Evolutionary conservation across 257 asterid genomes (phyloP).

Genomic region (Plantago ovata): DNA sequence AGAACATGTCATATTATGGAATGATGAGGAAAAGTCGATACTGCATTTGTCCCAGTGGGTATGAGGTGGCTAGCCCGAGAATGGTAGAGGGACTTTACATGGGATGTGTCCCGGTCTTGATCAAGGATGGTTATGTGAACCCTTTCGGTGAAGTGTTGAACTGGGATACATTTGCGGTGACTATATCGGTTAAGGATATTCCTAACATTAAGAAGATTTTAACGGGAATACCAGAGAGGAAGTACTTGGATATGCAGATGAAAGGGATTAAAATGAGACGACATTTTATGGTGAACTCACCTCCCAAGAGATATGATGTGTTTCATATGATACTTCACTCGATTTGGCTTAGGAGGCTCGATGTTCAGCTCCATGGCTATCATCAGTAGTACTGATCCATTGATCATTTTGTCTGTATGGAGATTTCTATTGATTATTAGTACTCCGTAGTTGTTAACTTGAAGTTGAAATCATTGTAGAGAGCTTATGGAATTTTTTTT

Average conservation of each 20-base stretch:
- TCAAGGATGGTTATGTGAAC: slow-evolving; percentile 59
- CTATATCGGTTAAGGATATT: slow-evolving; percentile 50
- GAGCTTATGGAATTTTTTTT: too few species aligned
- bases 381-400: too few species aligned
- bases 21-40: slow-evolving; percentile 67
- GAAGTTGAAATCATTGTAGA: too few species aligned
- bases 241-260: slow-evolving; percentile 41
- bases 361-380: slow-evolving; percentile 34
- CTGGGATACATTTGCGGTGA: slow-evolving; percentile 65
- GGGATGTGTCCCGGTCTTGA: slow-evolving; percentile 81
- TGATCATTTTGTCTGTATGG: neutral
- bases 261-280: slow-evolving; percentile 43
- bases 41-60: slow-evolving; percentile 88
- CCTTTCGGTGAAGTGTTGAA: slow-evolving; percentile 79
- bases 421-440: too few species aligned
- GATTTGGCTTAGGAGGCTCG: slow-evolving; percentile 70
- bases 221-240: slow-evolving; percentile 33
- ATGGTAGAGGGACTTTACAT: slow-evolving; percentile 76
- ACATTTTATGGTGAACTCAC: slow-evolving; percentile 63
- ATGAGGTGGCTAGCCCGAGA: slow-evolving; percentile 89
- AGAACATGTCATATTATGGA: slow-evolving; percentile 56
- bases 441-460: too few species aligned
- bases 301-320: slow-evolving; percentile 64
- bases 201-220: slow-evolving; percentile 57
- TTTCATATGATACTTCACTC: slow-evolving; percentile 75